Conservation (phyloP, 331 rosid genomes). For the Pyracantha coccinea region DNA sequence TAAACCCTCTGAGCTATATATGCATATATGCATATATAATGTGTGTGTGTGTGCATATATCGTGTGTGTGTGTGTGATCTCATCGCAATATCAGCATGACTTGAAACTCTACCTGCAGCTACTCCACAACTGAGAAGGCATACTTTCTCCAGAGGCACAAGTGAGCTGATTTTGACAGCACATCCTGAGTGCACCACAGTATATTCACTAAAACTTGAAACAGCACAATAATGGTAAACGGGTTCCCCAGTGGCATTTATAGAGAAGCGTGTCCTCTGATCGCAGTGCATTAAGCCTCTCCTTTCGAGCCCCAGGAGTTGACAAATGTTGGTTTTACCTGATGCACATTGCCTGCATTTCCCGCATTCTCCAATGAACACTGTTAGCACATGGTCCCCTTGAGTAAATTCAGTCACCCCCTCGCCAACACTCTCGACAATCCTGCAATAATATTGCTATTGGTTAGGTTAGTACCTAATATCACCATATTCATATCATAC, state of each 20-base stretch:
- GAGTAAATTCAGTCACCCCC: conserved; percentile 73
- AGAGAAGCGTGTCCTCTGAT: conserved; percentile 82
- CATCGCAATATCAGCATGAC: background rate
- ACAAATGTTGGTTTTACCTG: conserved; percentile 79
- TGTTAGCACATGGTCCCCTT: conserved; percentile 88
- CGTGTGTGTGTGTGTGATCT: background rate
- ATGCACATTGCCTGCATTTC: conserved; percentile 59
- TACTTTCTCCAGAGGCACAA: conserved; percentile 69
- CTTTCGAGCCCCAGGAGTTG: conserved; percentile 83
- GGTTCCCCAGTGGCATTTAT: conserved; percentile 58
- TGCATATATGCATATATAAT: no score
- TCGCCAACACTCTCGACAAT: conserved; percentile 81
- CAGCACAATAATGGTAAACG: conserved; percentile 89
- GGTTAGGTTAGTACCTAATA: no score
- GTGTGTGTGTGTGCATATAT: background rate
- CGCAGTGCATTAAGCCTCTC: conserved; percentile 88
- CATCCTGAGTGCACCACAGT: conserved; percentile 95
- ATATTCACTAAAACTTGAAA: conserved; percentile 94
- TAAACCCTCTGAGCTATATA: no score
- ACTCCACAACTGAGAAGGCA: conserved; percentile 95
- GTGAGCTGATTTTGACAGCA: conserved; percentile 69
- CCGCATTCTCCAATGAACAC: conserved; percentile 91
- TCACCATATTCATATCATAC: no score
- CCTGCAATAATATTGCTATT: no score
- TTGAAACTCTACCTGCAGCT: conserved; percentile 66